Evolutionary conservation across 2,329 filamentous ascomycete genomes (phyloP).

Genomic region (Arthroderma sp.): DNA sequence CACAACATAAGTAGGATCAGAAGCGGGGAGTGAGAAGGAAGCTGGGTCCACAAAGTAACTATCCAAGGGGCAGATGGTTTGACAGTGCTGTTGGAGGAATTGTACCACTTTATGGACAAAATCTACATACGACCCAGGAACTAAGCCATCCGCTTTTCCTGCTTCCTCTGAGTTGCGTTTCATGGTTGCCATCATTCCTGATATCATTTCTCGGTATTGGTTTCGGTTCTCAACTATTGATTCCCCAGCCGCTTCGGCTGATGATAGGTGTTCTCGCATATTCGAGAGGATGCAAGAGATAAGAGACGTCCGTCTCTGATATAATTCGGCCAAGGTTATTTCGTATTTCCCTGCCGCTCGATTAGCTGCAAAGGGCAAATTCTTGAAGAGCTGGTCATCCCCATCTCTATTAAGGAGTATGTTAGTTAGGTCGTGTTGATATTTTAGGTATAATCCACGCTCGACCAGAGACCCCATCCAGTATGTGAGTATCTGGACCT

Average conservation of each 20-base stretch:
- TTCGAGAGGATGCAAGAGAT: slow-evolving; percentile 46
- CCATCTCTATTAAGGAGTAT: slow-evolving; percentile 38
- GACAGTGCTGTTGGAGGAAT: slow-evolving; percentile 47
- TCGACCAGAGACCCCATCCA: slow-evolving; percentile 47
- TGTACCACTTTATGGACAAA: slow-evolving; percentile 50
- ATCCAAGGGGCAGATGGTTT: slow-evolving; percentile 42
- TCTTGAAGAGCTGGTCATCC: slow-evolving; percentile 38
- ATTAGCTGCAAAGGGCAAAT: slow-evolving; percentile 43
- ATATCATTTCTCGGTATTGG: slow-evolving; percentile 39
- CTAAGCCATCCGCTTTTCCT: slow-evolving; percentile 20
- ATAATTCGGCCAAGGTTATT: slow-evolving; percentile 41
- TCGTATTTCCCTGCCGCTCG: slow-evolving; percentile 26
- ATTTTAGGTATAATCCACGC: slow-evolving; percentile 47
- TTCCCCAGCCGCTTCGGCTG: slow-evolving; percentile 30
- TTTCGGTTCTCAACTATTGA: slow-evolving; percentile 27
- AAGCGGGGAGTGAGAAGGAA: slow-evolving; percentile 46
- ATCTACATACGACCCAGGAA: slow-evolving; percentile 43
- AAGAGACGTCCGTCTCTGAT: slow-evolving; percentile 40
- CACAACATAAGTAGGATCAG: slow-evolving; percentile 50
- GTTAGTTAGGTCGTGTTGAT: slow-evolving; percentile 45
- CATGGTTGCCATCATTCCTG: slow-evolving; percentile 48
- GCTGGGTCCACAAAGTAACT: slow-evolving; percentile 48
- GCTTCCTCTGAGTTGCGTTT: slow-evolving; percentile 47
- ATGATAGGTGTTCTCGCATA: slow-evolving; percentile 41
- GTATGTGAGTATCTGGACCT: slow-evolving; percentile 35